Evolutionary conservation across 78 protist genomes (phyloP), one percentile per base, ranked within the genome.

Genomic region (Dictyostelium brefeldianum): DNA sequence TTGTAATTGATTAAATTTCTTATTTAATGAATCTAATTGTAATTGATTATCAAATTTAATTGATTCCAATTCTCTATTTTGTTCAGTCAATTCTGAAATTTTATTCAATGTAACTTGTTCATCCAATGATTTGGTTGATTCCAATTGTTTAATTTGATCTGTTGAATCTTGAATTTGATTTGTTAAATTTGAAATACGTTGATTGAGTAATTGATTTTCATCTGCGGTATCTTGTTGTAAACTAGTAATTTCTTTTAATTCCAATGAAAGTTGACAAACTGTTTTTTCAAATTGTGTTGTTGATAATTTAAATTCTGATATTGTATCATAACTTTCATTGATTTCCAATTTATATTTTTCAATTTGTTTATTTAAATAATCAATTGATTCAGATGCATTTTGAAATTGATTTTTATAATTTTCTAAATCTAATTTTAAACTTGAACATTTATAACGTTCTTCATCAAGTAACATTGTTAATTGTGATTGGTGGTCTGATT

Each of bases 381-480:
- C 22, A 17, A 73, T 20, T 8, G 18, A 7, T 14, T 73, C 59
- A 0, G 31, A 29, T 22, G 47, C 11, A 46, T 36, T 73, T 3
- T 36, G 36, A 47, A 43, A 43, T 51, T 20, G n/a, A 43, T 22
- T 20, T 36, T 36, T 46, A 0, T n/a, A n/a, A 46, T 46, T 73
- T 12, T 73, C 79, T 11, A 73, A 46, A 20, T 73, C 79, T 48
- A 73, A 43, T 73, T 73, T 36, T 4, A 73, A 46, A 20, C 36
- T 46, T 47, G 43, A 25, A 31, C 79, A 73, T 73, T 47, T 73
- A 46, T 73, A 73, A 43, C 79, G 43, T 29, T 73, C 79, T 73
- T 73, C 59, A n/a, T 73, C 79, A 11, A 73, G n/a, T 6, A 73
- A 29, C 2, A n/a, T 9, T n/a, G 31, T 5, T 7, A 73, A 29